phyloP scores from a whole-genome alignment of 2,329 filamentous ascomycete genomes.

The Hypoxylon sp. region DNA sequence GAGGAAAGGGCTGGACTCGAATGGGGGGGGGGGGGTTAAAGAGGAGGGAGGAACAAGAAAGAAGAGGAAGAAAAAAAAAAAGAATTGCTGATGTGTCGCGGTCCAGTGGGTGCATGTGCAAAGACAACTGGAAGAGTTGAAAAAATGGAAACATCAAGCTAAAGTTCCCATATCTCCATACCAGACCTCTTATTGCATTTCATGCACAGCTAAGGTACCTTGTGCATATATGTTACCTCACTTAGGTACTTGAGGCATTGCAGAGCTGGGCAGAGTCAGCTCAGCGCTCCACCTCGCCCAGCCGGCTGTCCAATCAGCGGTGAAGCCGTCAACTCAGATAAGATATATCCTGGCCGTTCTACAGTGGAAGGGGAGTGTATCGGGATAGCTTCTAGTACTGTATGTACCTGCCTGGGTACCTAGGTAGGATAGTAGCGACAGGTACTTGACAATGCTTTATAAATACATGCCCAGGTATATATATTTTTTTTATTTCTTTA shows the following conservation, averaged over 20 bases:
- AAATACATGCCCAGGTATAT: too few species aligned
- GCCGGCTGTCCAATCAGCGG: conserved; percentile 19
- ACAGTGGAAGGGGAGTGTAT: not conserved
- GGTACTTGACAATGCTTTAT: not conserved
- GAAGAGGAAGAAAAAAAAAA: conserved; percentile 1
- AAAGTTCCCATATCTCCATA: conserved; percentile 25
- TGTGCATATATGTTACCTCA: not conserved
- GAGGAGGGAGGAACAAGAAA: not conserved
- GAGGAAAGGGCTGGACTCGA: conserved; percentile 11
- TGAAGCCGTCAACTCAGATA: conserved; percentile 22
- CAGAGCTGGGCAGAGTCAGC: not conserved
- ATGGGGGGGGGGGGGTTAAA: not conserved
- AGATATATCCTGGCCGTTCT: too few species aligned
- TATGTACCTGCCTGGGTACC: not conserved
- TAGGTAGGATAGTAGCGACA: conserved; percentile 1
- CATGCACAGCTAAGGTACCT: conserved; percentile 27
- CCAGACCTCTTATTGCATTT: conserved; percentile 34
- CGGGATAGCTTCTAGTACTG: conserved; percentile 5
- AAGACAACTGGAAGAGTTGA: conserved; percentile 24
- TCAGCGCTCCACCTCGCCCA: conserved; percentile 4
- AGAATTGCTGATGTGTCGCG: conserved; percentile 27
- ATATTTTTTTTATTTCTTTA: not conserved
- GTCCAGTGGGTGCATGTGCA: conserved; percentile 30
- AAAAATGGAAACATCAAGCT: conserved; percentile 33
- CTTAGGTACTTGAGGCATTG: not conserved